Base-by-base conservation (phyloP, 805 yeast species). In the Ogataea neopini region DNA sequence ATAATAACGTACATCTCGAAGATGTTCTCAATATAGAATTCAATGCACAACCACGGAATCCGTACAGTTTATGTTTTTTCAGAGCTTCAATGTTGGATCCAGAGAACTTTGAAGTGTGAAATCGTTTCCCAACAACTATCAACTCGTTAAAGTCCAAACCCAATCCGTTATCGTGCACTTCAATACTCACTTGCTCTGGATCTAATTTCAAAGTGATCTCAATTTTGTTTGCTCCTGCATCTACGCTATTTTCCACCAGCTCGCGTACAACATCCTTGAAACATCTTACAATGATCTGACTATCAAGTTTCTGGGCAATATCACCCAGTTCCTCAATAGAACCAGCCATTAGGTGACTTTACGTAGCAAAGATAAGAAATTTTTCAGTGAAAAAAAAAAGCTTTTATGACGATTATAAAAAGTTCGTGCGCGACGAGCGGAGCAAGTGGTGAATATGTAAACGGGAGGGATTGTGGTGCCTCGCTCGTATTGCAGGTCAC, bases 1-100 rank as follows among this genome's bases (percentile, higher is more conserved):
- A 76, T 1, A 72, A 60, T 1, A 88, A 62, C 0, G 71, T 57
- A n/a, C 81, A 49, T 11, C 71, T 61, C 0, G 83, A 68, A 29
- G 61, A 58, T 6, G 79, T 57, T 0, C 73, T 69, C n/a, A 77
- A 63, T 3, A 88, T 66, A 0, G 84, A 73, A 44, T 73, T 69
- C 14, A 88, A 54, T 0, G 94, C 86, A 54, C 83, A 86, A 0
- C 96, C 96, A 41, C 87, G 72, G 59, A 83, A 86, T 1, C 96
- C 96, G 53, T 73, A 77, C 0, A 84, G 77, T 1, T 44, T 43
- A 3, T 75, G 61, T 0, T 41, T 14, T 11, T 55, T 59, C 28
- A 84, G 56, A 17, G 74, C 79, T 1, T 64, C 1, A 39, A 43
- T 28, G 4, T 11, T 4, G 9, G 20, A 15, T 2, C 43, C 51